Evolutionary conservation across 257 asterid genomes (phyloP).

Genomic region (Lantana camara): DNA sequence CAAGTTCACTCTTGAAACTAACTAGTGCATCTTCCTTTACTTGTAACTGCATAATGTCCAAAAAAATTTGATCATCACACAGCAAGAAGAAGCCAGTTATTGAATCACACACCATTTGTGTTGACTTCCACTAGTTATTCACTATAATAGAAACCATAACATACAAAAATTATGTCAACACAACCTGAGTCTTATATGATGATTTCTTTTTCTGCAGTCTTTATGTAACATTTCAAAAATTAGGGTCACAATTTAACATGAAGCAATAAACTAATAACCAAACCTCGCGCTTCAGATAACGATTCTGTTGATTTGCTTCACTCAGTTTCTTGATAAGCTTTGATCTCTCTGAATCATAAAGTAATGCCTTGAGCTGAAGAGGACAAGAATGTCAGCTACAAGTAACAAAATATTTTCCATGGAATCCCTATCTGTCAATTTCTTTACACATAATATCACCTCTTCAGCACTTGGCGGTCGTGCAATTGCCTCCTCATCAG

Average conservation of each 20-base stretch:
- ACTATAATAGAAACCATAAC: not conserved
- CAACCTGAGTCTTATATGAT: not conserved
- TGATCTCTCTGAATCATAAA: slow-evolving; percentile 77
- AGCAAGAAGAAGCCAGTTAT: slow-evolving; percentile 13
- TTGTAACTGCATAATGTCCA: slow-evolving; percentile 55
- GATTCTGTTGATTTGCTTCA: slow-evolving; percentile 87
- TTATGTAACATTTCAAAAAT: not conserved
- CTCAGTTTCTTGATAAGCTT: slow-evolving; percentile 75
- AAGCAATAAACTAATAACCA: slow-evolving; percentile 18
- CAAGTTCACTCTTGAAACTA: slow-evolving; percentile 68
- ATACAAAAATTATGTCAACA: not conserved
- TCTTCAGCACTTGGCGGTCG: slow-evolving; percentile 52
- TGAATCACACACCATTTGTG: not conserved
- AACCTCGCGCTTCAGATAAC: slow-evolving; percentile 89
- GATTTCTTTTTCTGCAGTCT: not conserved
- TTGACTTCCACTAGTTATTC: not conserved
- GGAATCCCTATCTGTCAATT: not conserved
- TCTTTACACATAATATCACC: slow-evolving; percentile 37
- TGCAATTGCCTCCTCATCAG: slow-evolving; percentile 34
- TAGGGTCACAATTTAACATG: slow-evolving; percentile 3
- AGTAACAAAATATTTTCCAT: slow-evolving; percentile 5
- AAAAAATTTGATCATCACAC: not conserved
- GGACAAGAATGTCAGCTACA: slow-evolving; percentile 16
- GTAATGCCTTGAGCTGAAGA: slow-evolving; percentile 66
- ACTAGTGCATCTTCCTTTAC: slow-evolving; percentile 62